phyloP scores from a whole-genome alignment of 208 protist genomes.

The Leishmania gerbilli region DNA sequence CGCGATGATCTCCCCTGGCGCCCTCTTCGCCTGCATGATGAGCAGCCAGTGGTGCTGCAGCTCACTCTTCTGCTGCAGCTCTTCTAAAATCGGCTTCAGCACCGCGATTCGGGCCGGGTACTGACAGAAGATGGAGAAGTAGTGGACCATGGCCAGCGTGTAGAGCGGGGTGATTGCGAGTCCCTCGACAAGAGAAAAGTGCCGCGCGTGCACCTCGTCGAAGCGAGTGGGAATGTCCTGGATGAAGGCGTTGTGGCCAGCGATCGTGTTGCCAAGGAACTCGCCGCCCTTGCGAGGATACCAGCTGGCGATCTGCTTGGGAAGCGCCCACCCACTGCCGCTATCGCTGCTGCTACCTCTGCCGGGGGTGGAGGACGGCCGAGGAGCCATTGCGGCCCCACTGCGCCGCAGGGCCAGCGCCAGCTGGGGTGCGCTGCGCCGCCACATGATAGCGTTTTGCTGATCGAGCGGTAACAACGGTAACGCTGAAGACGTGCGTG shows the following conservation, averaged over 20 bases:
- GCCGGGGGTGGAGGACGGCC: too few species aligned
- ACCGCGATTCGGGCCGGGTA: constrained; percentile 48
- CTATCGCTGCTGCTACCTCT: neutral
- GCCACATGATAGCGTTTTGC: neutral
- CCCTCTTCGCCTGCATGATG: constrained; percentile 46
- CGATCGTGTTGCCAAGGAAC: constrained; percentile 70
- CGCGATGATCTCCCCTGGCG: constrained; percentile 41
- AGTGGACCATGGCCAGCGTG: constrained; percentile 79
- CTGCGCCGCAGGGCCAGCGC: neutral
- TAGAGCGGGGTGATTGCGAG: constrained; percentile 73
- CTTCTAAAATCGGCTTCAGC: constrained; percentile 49
- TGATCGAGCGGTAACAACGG: neutral
- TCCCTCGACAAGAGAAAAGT: constrained; percentile 77
- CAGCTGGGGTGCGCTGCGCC: neutral
- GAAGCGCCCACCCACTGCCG: constrained; percentile 10
- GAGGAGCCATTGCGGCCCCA: neutral
- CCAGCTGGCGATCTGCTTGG: constrained; percentile 31
- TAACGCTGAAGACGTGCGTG: neutral
- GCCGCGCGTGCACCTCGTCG: constrained; percentile 61
- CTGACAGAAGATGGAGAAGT: constrained; percentile 81
- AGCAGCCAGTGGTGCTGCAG: constrained; percentile 55
- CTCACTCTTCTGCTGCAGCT: constrained; percentile 54
- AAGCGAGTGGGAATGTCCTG: constrained; percentile 71
- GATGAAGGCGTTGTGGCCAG: constrained; percentile 83
- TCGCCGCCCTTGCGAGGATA: constrained; percentile 68